These are phyloP conservation scores for Exserohilum turcica DNA, from an alignment of 2,329 filamentous ascomycete genomes.

Conservation along the genomic window DNA sequence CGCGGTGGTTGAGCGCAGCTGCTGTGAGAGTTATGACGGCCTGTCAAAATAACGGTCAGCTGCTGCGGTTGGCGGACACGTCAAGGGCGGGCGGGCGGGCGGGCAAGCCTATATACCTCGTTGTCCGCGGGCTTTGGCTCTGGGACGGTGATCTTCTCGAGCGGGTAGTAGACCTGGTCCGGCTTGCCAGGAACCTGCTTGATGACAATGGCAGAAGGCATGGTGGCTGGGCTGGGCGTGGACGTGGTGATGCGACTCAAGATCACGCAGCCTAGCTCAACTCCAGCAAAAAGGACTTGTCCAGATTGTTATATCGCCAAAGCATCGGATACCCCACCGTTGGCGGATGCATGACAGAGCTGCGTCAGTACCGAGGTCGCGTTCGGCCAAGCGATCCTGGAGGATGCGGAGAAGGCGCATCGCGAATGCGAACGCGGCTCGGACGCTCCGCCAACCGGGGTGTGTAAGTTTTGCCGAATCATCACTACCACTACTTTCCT, in stretches of 20 bases:
- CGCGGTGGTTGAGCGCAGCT: slow-evolving; percentile 89
- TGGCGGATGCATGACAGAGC: slow-evolving; percentile 10
- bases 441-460: neutral
- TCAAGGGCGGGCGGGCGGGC: neutral
- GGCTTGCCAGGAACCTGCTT: slow-evolving; percentile 79
- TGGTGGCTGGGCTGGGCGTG: slow-evolving; percentile 22
- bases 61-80: neutral
- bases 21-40: slow-evolving; percentile 77
- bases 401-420: slow-evolving; percentile 16
- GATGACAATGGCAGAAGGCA: slow-evolving; percentile 65
- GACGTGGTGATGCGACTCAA: neutral
- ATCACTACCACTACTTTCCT: too few relatives aligned
- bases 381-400: neutral
- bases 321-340: neutral
- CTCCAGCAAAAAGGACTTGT: neutral
- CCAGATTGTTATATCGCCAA: slow-evolving; percentile 1
- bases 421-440: neutral
- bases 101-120: slow-evolving; percentile 25
- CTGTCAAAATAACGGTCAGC: slow-evolving; percentile 56
- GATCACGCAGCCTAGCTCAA: too few relatives aligned
- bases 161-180: slow-evolving; percentile 83
- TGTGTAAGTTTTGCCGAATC: neutral
- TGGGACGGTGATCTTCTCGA: slow-evolving; percentile 44
- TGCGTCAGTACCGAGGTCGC: slow-evolving; percentile 18
- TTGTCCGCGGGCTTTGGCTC: slow-evolving; percentile 37